Evolutionary conservation across 257 asterid genomes (phyloP), one percentile per base, ranked within the genome.

Genomic region (Solanum neorickii): DNA sequence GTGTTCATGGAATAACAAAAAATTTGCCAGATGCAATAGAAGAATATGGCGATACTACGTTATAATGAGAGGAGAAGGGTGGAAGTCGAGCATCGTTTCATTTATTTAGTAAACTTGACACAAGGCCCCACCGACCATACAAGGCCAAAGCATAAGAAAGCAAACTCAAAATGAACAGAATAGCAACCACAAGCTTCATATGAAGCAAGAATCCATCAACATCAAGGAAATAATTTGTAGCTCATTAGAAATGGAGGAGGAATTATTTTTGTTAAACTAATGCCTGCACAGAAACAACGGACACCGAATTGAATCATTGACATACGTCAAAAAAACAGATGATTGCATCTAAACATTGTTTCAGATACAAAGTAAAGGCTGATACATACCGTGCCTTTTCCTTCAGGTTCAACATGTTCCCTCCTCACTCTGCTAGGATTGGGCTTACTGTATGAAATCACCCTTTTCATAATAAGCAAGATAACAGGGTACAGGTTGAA

Each of bases 361-460:
- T 29, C 21, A 52, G 74, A 42, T 59, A 73, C 20, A 31, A 80
- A 86, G 59, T 65, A 59, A 83, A 82, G 86, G 88, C 62, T 25
- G 86, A 78, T 23, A 33, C 56, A 83, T 94, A 96, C 98, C 98
- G 60, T 72, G 86, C 89, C 92, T 88, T 91, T 94, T 78, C 93
- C 90, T 90, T 93, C 98, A 74, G 97, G 91, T 87, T 94, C 98
- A 66, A 89, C 82, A 66, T 92, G 87, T 86, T 94, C 98, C 37
- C 90, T 95, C 92, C 93, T 95, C 73, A 88, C 92, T 89, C 91
- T 89, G 65, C 87, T 59, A 65, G 89, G 37, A 82, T 88, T 47
- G 46, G 87, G 89, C 44, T 87, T 87, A 75, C 91, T 87, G 88
- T 83, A 77, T 27, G 52, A 73, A 86, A 72, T 15, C 31, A 47